Evolutionary conservation across 2,329 filamentous ascomycete genomes (phyloP), one percentile per base, ranked within the genome.

Genomic region (Cladorrhinum sp.): DNA sequence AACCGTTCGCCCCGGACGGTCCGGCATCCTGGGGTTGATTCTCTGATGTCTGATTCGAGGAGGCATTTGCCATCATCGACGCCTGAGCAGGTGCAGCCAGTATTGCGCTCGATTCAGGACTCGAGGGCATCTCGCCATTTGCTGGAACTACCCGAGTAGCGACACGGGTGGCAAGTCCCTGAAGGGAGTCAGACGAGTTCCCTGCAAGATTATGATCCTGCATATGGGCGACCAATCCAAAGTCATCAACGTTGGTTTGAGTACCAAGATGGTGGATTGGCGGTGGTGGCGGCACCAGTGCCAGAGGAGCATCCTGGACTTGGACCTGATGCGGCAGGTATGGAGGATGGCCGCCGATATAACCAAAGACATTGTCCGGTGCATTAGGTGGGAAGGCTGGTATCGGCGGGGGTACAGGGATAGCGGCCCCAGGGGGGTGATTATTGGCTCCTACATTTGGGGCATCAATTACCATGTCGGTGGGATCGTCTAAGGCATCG

Each of bases 401-500:
- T 36, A 55, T 29, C n/a, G 54, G 59, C 10, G 58, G 51, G 10
- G 55, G 48, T 5, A 38, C 53, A 20, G 60, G 60, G 22, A 60
- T 58, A n/a, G n/a, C n/a, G 2, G 57, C 62, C 6, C 38, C 50
- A 48, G 55, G 53, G 10, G 55, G 16, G 13, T 25, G 38, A 36
- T 29, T 55, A 8, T 48, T 23, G 13, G 13, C 16, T 38, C 27
- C 13, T 53, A 25, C 20, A 57, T 64, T 66, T 49, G 67, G 66
- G 10, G 62, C 62, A 58, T 71, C 70, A 20, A 71, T 65, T 16
- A 67, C 67, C 70, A 72, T 72, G 38, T 72, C 70, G 13, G 60
- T 66, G 2, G 66, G 68, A 58, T 72, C 69, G 13, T 71, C 70
- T 6, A 69, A 66, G 7, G 63, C 66, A 18, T 68, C 69, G 36